Evolutionary conservation across 2,329 filamentous ascomycete species (phyloP), one percentile per base, ranked within the genome.

Genomic region (Xylaria sp.): DNA sequence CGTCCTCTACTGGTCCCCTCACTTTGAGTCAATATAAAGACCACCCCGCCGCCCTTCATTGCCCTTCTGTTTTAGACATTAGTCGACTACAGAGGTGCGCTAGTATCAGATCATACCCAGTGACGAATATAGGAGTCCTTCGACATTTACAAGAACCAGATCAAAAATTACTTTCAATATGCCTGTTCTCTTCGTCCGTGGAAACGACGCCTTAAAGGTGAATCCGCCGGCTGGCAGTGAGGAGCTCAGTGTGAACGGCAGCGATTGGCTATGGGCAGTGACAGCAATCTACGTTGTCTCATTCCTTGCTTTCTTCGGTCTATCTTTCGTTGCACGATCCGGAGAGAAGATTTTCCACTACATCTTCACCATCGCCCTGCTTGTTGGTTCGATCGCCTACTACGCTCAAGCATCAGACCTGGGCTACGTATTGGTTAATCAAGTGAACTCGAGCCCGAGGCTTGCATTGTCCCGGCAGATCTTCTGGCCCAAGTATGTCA

Each of bases 271-370:
- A 13, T 88, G 83, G 82, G 81, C 86, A 38, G 84, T 86, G n/a
- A 83, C 82, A 5, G 84, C 85, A 64, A 61, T 88, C 74, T 86
- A 83, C 71, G 67, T 78, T 6, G 26, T 87, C 17, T 78, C 80
- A n/a, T 83, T 86, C 67, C 72, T 87, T n/a, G 74, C 64, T 66
- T 79, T 82, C 73, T 79, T 79, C 51, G 79, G 73, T 26, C 76
- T 83, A 5, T 81, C 80, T 68, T 81, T 84, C 74, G 75, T 79
- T 11, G 81, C 84, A 44, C 80, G 78, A 51, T 77, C 81, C 44
- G 83, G 83, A 60, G 85, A 88, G 74, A 82, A 81, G 72, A 82
- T 88, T 73, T 88, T 88, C 80, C 85, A 88, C 79, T 87, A 88
- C 76, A 78, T 87, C 70, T 86, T 87, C 76, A 81, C 78, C 71